Conservation (phyloP, 2,329 filamentous ascomycete genomes). For the Fusarium sp. region DNA sequence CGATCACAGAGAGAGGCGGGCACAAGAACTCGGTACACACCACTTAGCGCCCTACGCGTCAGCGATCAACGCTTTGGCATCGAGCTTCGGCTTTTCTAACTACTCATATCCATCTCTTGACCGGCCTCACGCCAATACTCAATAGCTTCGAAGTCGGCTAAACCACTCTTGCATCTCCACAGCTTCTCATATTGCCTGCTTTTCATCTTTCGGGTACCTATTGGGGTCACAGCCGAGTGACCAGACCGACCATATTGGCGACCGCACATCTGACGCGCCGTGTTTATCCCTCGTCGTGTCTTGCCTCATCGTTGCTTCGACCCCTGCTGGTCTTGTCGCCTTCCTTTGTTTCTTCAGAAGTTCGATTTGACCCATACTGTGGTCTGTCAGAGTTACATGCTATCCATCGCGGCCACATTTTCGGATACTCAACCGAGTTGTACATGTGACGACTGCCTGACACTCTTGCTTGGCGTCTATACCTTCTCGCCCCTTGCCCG, state of each 20-base stretch:
- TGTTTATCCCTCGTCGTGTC: slow-evolving; percentile 26
- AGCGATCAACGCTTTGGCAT: slow-evolving; percentile 15
- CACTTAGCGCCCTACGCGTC: slow-evolving; percentile 17
- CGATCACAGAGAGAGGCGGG: background rate
- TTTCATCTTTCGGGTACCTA: slow-evolving; percentile 14
- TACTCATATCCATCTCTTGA: slow-evolving; percentile 4
- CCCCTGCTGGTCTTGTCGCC: slow-evolving; percentile 12
- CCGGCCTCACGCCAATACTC: slow-evolving; percentile 6
- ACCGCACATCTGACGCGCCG: slow-evolving; percentile 38
- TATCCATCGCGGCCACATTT: slow-evolving; percentile 23
- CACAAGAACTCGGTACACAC: slow-evolving; percentile 1
- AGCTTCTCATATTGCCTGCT: slow-evolving; percentile 12
- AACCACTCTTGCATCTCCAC: slow-evolving; percentile 8
- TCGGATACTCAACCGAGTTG: slow-evolving; percentile 33
- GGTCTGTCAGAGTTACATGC: slow-evolving; percentile 27
- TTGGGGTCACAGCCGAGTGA: slow-evolving; percentile 29
- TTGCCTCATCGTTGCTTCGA: slow-evolving; percentile 26
- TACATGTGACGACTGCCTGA: slow-evolving; percentile 35
- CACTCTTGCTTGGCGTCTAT: slow-evolving; percentile 27
- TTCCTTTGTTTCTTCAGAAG: slow-evolving; percentile 21
- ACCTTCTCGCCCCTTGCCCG: slow-evolving; percentile 20
- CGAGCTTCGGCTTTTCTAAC: background rate
- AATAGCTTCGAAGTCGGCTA: slow-evolving; percentile 9
- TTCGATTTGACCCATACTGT: slow-evolving; percentile 19
- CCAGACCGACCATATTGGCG: slow-evolving; percentile 40